These are phyloP conservation scores for Akanthomyces lecanii DNA, from an alignment of 2,329 filamentous ascomycete genomes.

Conservation along the genomic window DNA sequence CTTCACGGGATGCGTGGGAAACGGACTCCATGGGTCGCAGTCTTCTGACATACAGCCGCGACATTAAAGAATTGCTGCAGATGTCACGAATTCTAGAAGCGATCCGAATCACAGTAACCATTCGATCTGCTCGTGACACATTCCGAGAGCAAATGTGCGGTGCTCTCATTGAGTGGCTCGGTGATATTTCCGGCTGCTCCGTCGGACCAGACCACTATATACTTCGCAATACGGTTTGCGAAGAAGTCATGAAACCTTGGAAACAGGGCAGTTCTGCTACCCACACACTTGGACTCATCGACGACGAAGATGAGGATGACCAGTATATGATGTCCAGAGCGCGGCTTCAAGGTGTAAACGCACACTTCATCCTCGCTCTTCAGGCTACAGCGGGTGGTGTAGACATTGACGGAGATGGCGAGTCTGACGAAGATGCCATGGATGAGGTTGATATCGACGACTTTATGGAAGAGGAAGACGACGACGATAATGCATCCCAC, in stretches of 20 bases:
- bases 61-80: constrained; percentile 67
- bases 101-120: constrained; percentile 93
- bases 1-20: constrained; percentile 73
- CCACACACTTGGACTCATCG: constrained; percentile 54
- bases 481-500: constrained; percentile 32
- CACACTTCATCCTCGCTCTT: constrained; percentile 35
- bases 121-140: constrained; percentile 87
- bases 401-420: constrained; percentile 28
- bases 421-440: constrained; percentile 30
- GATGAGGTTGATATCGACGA: constrained; percentile 43
- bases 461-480: constrained; percentile 54
- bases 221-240: constrained; percentile 76
- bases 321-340: constrained; percentile 39
- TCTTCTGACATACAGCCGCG: constrained; percentile 70
- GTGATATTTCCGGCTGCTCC: constrained; percentile 85
- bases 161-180: constrained; percentile 94
- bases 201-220: constrained; percentile 77
- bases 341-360: constrained; percentile 31
- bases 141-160: constrained; percentile 98
- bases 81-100: constrained; percentile 88
- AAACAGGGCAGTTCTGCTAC: constrained; percentile 76
- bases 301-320: constrained; percentile 45
- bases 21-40: constrained; percentile 85
- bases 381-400: constrained; percentile 32
- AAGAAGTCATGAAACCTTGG: constrained; percentile 88